Base-by-base conservation (phyloP, 208 protist species). In the Wallacemonas rigidus region DNA sequence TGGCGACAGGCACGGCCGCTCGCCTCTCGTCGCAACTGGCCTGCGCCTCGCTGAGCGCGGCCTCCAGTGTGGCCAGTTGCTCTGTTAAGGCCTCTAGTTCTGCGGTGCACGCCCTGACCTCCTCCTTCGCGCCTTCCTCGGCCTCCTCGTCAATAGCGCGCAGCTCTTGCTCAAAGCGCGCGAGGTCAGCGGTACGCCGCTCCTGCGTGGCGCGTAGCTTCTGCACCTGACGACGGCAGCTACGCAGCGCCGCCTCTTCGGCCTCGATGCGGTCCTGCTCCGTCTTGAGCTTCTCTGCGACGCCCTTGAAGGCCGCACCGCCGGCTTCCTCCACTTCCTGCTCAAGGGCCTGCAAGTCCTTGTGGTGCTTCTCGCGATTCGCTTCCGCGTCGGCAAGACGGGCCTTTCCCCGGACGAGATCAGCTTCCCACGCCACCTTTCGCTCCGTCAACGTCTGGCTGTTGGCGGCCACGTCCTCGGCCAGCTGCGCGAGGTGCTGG, bases 141-240 rank as follows among this genome's bases (percentile, higher is more conserved):
- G 78, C 80, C 58, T 97, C 88, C 45, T 78, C 81, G 51, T 94
- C 67, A 6, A 98, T 68, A 43, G 76, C 68, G 56, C 67, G 51
- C n/a, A 96, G 74, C 62, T 86, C 75, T 61, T 75, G 71, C 57
- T 91, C 69, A 36, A 84, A 85, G 57, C 98, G 85, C 35, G 60
- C 75, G 3, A 91, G 70, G 7, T 96, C 77, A 35, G 81, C 77
- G 14, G 80, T 53, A 71, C 81, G 87, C 51, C 83, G 89, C 71
- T 94, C 87, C 61, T 94, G 89, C 67, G 78, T 87, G 39, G 86
- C 89, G 26, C 89, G 88, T 54, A 83, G 67, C 71, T 88, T 92
- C 72, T 95, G 86, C 15, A 77, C 80, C 6, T 85, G 61, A 8
- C 87, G 86, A 3, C 88, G 86, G 48, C 86, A 88, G 60, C 82